These are phyloP conservation scores for Forsythia suspensa DNA, from an alignment of 257 asterid genomes.

Conservation along the genomic window DNA sequence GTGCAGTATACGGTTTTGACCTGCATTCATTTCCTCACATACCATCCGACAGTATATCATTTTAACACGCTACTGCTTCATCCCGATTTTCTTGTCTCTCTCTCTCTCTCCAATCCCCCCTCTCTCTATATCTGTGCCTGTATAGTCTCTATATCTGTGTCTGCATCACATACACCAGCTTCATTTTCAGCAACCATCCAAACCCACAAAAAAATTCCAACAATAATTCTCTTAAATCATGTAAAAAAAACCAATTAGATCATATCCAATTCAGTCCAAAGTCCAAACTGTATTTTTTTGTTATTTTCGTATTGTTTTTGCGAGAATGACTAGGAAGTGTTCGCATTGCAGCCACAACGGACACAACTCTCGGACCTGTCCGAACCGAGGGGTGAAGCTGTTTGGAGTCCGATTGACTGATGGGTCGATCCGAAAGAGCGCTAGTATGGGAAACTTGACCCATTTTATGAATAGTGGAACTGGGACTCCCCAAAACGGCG, in stretches of 20 bases:
- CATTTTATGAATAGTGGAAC: constrained; percentile 65
- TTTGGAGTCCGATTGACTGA: constrained; percentile 98
- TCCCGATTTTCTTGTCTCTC: background rate
- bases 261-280: background rate
- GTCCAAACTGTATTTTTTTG: background rate
- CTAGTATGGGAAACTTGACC: constrained; percentile 97
- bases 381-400: constrained; percentile 94
- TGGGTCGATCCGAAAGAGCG: constrained; percentile 97
- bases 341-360: constrained; percentile 99
- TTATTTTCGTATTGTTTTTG: background rate
- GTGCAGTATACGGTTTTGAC: background rate
- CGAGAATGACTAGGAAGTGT: constrained; percentile 83
- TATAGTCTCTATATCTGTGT: too few species aligned
- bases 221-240: constrained; percentile 7
- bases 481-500: constrained; percentile 56
- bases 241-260: background rate
- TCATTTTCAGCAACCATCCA: background rate
- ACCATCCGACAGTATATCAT: background rate
- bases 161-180: too few species aligned
- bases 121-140: too few species aligned
- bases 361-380: constrained; percentile 95
- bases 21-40: too few species aligned
- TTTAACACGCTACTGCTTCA: background rate
- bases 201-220: background rate
- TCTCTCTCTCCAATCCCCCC: too few species aligned